Evolutionary conservation across 2,329 filamentous ascomycete species (phyloP), one percentile per base, ranked within the genome.

Genomic region (Hymenoscyphus occultus): DNA sequence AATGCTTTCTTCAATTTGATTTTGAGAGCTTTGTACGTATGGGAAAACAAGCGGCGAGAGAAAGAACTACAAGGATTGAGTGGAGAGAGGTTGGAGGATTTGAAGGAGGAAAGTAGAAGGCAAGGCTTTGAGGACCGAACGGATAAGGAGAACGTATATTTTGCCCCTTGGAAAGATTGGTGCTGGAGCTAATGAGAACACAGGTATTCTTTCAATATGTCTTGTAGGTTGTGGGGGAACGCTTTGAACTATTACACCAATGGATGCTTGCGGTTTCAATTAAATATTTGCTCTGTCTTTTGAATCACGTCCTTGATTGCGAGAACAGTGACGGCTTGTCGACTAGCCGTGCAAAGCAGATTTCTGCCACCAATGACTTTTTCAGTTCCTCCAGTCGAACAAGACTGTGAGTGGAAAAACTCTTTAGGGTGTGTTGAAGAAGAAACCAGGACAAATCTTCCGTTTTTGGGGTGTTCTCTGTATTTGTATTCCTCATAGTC

Each of bases 121-220:
- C 76, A 78, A 28, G 77, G 76, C 0, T 77, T 79, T 54, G 77
- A 79, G 57, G 77, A 80, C 59, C 71, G 78, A 57, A 79, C 78
- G 9, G 78, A 80, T 60, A 74, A 69, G 61, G 51, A 75, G 16
- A 78, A 78, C 67, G 73, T 75, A 57, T 73, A 73, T 40, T 16
- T 22, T 14, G 42, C 48, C 7, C 31, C 56, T 61, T 13, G 16
- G 22, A 6, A 16, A 22, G 1, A 14, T 57, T 32, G 35, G 19
- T 14, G 28, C 12, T 48, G 58, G 32, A 31, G 32, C 57, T 59
- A 62, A 60, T 13, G 5, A 10, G 4, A 6, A 6, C n/a, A 10
- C 22, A 67, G 65, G 65, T 67, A 2, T 64, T 67, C 60, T 67
- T 67, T 51, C 22, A 62, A 42, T 67, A 67, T 48, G 63, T 62